Percentiles rank a stretch among this genome's conserved stretches.
These are phyloP conservation scores for Hepatocystis sp. DNA, from an alignment of 169 alveolate genomes.

Conservation along the genomic window DNA sequence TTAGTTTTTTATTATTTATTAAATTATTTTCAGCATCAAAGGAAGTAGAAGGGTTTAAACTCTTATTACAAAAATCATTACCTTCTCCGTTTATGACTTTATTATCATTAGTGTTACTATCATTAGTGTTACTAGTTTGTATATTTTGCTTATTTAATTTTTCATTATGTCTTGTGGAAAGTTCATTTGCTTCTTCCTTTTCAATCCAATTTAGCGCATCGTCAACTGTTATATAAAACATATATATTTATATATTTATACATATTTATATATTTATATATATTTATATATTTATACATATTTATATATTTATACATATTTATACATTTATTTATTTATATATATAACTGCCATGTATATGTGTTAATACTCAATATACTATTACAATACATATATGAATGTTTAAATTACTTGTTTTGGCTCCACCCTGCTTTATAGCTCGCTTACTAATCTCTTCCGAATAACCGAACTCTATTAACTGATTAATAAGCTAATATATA, in stretches of 20 bases:
- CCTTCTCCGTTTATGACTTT: background rate
- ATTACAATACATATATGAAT: too few species aligned
- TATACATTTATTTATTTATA: background rate
- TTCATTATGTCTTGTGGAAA: background rate
- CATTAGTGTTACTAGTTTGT: background rate
- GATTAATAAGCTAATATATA: conserved; percentile 29
- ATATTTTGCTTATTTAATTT: background rate
- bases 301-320: background rate
- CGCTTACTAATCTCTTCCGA: conserved; percentile 28
- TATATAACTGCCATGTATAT: background rate
- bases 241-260: background rate
- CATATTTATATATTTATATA: background rate
- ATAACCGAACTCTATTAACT: conserved; percentile 55
- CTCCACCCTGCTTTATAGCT: conserved; percentile 49
- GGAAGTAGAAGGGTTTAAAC: background rate
- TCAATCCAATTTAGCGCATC: conserved; percentile 71
- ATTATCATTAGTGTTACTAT: background rate
- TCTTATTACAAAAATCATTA: background rate
- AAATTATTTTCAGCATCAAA: background rate
- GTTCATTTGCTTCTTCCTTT: conserved; percentile 20
- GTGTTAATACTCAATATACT: background rate
- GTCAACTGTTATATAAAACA: conserved; percentile 19
- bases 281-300: background rate
- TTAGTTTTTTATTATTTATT: conserved; percentile 20
- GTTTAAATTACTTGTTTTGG: conserved; percentile 55